phyloP scores from a whole-genome alignment of 164 flowering plant genomes.

The Kingdonia uniflora region DNA sequence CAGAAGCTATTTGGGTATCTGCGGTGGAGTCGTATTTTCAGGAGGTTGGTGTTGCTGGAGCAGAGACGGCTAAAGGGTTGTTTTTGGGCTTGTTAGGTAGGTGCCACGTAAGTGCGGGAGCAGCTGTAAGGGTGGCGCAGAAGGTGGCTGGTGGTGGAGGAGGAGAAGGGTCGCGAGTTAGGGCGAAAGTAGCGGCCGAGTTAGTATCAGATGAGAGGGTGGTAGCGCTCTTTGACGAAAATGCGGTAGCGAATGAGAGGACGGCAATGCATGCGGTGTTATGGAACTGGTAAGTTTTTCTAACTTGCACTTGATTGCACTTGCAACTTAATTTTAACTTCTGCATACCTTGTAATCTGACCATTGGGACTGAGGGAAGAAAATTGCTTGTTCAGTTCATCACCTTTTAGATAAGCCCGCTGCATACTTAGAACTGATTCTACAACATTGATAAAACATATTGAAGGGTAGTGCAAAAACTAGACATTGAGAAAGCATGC shows the following conservation, averaged over 20 bases:
- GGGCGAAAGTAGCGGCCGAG: conserved; percentile 65
- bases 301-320: neutral
- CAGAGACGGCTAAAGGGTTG: conserved; percentile 63
- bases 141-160: conserved; percentile 34
- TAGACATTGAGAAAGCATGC: too few relatives aligned
- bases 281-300: conserved; percentile 65
- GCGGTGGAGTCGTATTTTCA: conserved; percentile 77
- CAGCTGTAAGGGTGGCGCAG: conserved; percentile 59
- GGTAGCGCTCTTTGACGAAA: conserved; percentile 52
- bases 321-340: neutral
- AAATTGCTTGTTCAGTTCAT: too few relatives aligned
- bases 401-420: too few relatives aligned
- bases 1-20: conserved; percentile 79
- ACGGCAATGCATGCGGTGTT: conserved; percentile 74
- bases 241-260: conserved; percentile 50
- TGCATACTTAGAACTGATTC: too few relatives aligned
- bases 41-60: conserved; percentile 68
- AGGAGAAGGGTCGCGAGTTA: conserved; percentile 28
- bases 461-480: too few relatives aligned
- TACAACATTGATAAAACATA: too few relatives aligned
- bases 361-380: too few relatives aligned
- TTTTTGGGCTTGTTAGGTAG: conserved; percentile 67
- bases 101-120: conserved; percentile 70
- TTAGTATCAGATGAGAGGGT: conserved; percentile 76
- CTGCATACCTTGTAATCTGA: too few relatives aligned